Evolutionary conservation across 2,329 filamentous ascomycete genomes (phyloP), one percentile per base, ranked within the genome.

Genomic region (Neofusicoccum umdonicola): DNA sequence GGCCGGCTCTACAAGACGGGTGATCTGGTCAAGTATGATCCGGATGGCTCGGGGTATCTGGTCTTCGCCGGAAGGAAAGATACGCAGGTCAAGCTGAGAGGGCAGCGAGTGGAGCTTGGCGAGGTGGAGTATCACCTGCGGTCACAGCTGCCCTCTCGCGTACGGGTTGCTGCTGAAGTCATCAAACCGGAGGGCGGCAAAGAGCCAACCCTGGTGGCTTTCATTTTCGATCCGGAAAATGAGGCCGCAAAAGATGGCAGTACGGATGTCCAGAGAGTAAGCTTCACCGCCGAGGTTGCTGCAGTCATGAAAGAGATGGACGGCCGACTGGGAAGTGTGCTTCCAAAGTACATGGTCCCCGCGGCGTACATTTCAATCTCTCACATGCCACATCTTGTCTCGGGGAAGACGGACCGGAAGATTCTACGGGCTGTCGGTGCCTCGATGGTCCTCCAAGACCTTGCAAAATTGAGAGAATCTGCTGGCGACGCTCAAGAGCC

Each of bases 81-180:
- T 69, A 66, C 69, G 22, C 63, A 65, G 34, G 57, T 62, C 3
- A 65, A 65, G 42, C 68, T 78, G 51, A 74, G 76, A 12, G 76
- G 76, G 3, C 72, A 75, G 64, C 74, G 76, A 0, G 72, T 78
- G 42, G 76, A 78, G 66, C 66, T 78, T 6, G 76, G 71, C 41
- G 76, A 78, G 54, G 73, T 78, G 42, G 76, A 78, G 65, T 70
- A 78, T 60, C 78, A 81, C 52, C 74, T 80, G 4, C 52, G 52
- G 13, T 37, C 84, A 96, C 13, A 85, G 88, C 0, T 97, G 93
- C 72, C 91, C 89, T 67, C 85, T 88, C 5, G 78, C 84, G 1
- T 83, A 85, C 44, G 70, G 75, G 52, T 63, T 0, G 80, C 83
- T 31, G 80, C 78, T 2, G 83, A 85, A 67, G 81, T 85, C 12